Base-by-base conservation (phyloP, 164 flowering plant species). In the Piper longum region DNA sequence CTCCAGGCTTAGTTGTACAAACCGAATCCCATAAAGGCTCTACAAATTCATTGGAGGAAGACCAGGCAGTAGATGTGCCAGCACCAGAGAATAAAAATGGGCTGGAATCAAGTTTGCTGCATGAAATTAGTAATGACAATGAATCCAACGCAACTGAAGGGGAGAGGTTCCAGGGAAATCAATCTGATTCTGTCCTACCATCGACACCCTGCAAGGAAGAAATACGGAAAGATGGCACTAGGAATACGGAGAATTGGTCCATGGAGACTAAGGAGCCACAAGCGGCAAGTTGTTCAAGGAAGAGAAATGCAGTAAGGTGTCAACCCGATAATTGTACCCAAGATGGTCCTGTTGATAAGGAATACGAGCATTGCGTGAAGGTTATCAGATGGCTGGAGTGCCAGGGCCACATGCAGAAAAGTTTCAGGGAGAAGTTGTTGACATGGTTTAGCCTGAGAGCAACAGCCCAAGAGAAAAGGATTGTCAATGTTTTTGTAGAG, bases 391-490 rank as follows among this genome's bases (percentile, higher is more conserved):
- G 82, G 80, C 64, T 95, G 67, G 99, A 95, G 57, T 85, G 91
- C 45, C 83, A 89, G 19, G 97, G 99, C 7, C 85, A 85, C 54
- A 71, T 95, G 0, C 89, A 81, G 67, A 82, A 76, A 70, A 76
- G 74, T 68, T 95, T 95, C 67, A 71, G 99, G 69, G 85, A 79
- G 76, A 91, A 88, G 67, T 91, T 95, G 64, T 72, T 95, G 62
- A 87, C 99, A 12, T 95, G 99, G 99, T 91, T 84, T 74, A 87
- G 95, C 74, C 71, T 95, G 70, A 75, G 82, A 64, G 96, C 97
- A 14, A 87, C 84, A 4, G 73, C 78, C 0, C 82, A 85, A 62
- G 95, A 95, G 72, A 74, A 80, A 26, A 81, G 81, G 68, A 73
- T 91, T 17, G 95, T 95, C 60, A 91, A 79, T 62, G 89, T 83